Conservation (phyloP, 441 rosid species). For the Croton laevigatus region DNA sequence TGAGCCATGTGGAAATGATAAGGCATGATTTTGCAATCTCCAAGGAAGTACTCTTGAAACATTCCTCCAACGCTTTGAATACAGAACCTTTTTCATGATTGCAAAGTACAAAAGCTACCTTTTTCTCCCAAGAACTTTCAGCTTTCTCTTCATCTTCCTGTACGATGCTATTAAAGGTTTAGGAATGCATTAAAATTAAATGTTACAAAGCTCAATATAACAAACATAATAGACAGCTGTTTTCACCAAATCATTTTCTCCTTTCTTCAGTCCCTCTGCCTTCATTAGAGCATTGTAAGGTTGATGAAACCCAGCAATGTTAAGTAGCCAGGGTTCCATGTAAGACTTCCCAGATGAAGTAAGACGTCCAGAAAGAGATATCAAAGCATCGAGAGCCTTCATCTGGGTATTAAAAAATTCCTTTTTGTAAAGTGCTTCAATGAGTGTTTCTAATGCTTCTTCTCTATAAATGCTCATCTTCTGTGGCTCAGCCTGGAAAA, state of each 20-base stretch:
- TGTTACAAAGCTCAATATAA: background rate
- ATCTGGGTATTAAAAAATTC: constrained; percentile 53
- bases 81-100: constrained; percentile 63
- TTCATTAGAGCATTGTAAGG: constrained; percentile 49
- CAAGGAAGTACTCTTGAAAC: constrained; percentile 58
- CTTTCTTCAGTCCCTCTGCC: constrained; percentile 30
- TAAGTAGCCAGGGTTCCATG: constrained; percentile 60
- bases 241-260: constrained; percentile 36
- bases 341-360: constrained; percentile 47
- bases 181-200: constrained; percentile 13
- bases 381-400: constrained; percentile 48
- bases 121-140: constrained; percentile 54
- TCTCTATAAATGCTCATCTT: constrained; percentile 78
- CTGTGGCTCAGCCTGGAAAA: constrained; percentile 53
- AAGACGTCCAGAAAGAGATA: constrained; percentile 49
- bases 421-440: constrained; percentile 53
- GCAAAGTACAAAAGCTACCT: constrained; percentile 54
- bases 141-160: constrained; percentile 64
- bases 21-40: constrained; percentile 58
- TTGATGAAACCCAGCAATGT: constrained; percentile 50
- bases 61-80: constrained; percentile 60
- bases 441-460: constrained; percentile 57
- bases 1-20: constrained; percentile 55
- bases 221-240: constrained; percentile 34
- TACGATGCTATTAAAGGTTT: constrained; percentile 9